phyloP scores from a whole-genome alignment of 345 rosid species.

The Heritiera littoralis region DNA sequence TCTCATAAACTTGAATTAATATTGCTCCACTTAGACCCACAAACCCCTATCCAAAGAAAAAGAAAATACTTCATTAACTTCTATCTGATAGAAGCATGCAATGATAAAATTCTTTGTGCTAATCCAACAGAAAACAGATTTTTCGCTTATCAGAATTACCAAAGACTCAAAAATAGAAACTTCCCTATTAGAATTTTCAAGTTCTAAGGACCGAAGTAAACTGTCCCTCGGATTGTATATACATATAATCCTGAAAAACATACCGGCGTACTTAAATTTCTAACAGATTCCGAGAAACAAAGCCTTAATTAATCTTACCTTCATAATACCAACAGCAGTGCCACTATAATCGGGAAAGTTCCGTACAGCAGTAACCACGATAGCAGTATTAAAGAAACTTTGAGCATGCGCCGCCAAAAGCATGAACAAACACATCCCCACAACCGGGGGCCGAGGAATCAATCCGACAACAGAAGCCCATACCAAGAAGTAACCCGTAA shows the following conservation, averaged over 20 bases:
- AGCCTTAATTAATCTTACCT: constrained; percentile 29
- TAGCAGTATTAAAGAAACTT: constrained; percentile 51
- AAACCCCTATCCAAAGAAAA: constrained; percentile 42
- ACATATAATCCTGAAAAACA: no score
- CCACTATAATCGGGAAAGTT: constrained; percentile 49
- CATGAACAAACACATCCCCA: constrained; percentile 53
- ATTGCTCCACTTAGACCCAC: constrained; percentile 59
- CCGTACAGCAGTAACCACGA: constrained; percentile 43
- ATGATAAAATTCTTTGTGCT: not conserved
- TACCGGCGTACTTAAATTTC: no score
- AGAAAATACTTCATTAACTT: not conserved
- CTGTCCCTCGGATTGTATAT: not conserved
- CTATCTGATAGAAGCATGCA: not conserved
- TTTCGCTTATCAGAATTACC: not conserved
- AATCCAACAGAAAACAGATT: not conserved
- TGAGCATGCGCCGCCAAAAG: constrained; percentile 40
- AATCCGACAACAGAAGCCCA: constrained; percentile 67
- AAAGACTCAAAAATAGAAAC: not conserved
- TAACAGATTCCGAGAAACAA: not conserved
- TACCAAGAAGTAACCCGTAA: constrained; percentile 60
- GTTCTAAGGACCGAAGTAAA: not conserved
- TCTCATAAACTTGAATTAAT: constrained; percentile 49
- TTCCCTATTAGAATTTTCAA: not conserved
- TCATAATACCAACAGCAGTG: constrained; percentile 50
- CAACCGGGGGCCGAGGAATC: constrained; percentile 43